Evolutionary conservation across 2,329 filamentous ascomycete genomes (phyloP), one percentile per base, ranked within the genome.

Genomic region (Dothidotthia symphoricarpi): DNA sequence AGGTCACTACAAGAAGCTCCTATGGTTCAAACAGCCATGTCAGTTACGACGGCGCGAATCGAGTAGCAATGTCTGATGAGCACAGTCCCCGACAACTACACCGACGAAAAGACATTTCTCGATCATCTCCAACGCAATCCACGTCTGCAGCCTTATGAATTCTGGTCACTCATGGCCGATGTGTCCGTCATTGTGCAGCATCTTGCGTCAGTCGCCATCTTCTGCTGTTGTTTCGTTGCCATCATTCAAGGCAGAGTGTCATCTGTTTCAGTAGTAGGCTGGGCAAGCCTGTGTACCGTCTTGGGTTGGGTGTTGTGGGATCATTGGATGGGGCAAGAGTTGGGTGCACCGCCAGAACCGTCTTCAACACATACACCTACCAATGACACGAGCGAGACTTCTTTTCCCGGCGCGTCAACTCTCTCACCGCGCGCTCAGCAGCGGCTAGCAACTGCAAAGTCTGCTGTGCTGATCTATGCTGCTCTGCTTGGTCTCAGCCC

Each of bases 11-110:
- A 95, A 94, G 76, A 97, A 97, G 73, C 71, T 98, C 50, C 78
- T 98, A 38, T 98, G 93, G 93, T 90, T 98, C 61, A 95, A 95
- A 70, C 93, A 97, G 66, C 87, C 86, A 24, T 95, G 86, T 90
- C 72, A 49, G 82, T 69, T 9, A 9, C 4, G 12, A 13, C 9
- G 10, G 16, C 4, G 26, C 14, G 14, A 9, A 15, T 16, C 15
- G 14, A 14, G 16, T 11, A 19, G 12, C 24, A 29, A 6, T 13
- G 6, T 31, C 47, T 59, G 22, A 43, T 32, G 24, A 26, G 9
- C 13, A 24, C 53, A 90, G 88, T 94, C 63, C 90, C 93, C n/a
- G 93, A 98, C 67, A 98, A 98, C 67, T 97, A 97, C 65, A 97
- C 93, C 27, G 93, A 98, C 64, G 89, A 93, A 63, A 87, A 88